phyloP scores from a whole-genome alignment of 2,329 filamentous ascomycete genomes.

The Aplosporella prunicola region DNA sequence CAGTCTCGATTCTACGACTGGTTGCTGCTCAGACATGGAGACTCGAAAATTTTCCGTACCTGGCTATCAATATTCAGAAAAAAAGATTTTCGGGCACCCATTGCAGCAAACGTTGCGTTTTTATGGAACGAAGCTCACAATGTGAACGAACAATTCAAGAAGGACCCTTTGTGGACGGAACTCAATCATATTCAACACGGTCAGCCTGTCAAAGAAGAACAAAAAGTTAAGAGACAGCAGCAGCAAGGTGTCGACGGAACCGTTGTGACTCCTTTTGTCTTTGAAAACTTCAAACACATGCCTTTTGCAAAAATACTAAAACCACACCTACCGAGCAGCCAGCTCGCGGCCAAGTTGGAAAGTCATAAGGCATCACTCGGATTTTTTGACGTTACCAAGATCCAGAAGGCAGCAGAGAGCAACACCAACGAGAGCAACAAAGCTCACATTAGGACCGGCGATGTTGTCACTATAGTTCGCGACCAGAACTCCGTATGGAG shows the following conservation, averaged over 20 bases:
- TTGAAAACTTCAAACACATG: slow-evolving; percentile 54
- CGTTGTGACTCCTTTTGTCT: slow-evolving; percentile 60
- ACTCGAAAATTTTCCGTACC: slow-evolving; percentile 32
- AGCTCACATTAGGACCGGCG: slow-evolving; percentile 24
- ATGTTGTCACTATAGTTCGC: slow-evolving; percentile 40
- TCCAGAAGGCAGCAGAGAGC: neutral
- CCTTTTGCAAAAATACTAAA: slow-evolving; percentile 48
- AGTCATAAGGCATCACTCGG: neutral
- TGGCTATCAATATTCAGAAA: slow-evolving; percentile 47
- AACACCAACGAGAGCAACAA: neutral
- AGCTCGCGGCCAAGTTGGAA: too few relatives aligned
- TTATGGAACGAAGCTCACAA: slow-evolving; percentile 55
- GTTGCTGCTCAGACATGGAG: slow-evolving; percentile 40
- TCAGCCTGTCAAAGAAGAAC: slow-evolving; percentile 10
- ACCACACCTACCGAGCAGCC: too few relatives aligned
- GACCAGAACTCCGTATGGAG: slow-evolving; percentile 50
- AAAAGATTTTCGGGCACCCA: slow-evolving; percentile 53
- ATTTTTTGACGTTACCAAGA: neutral
- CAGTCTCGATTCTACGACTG: slow-evolving; percentile 47
- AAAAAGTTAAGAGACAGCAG: too few relatives aligned
- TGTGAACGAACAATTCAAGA: slow-evolving; percentile 30
- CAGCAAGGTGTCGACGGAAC: slow-evolving; percentile 39
- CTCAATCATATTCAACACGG: neutral
- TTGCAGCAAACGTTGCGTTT: slow-evolving; percentile 53
- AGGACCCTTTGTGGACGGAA: slow-evolving; percentile 44